Evolutionary conservation across 306 rosid species (phyloP).

Genomic region (Gleditsia sinensis): DNA sequence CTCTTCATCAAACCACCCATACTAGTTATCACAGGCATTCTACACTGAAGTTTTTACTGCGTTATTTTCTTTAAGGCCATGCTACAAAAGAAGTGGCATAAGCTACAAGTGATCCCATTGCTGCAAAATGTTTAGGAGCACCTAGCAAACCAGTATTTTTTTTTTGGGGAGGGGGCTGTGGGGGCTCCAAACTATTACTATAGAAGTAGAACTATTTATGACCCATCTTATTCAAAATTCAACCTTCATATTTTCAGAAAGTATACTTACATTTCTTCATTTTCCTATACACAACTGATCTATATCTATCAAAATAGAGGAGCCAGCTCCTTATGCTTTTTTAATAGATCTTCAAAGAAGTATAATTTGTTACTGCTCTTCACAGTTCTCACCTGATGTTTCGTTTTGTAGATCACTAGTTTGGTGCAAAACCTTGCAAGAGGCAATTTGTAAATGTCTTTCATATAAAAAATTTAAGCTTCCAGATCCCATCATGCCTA

Average conservation of each 20-base stretch:
- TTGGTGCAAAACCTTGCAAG: not conserved
- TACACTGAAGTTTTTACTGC: not conserved
- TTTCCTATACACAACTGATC: too few relatives aligned
- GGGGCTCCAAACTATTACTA: constrained; percentile 5
- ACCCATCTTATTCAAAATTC: not conserved
- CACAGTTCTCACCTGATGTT: not conserved
- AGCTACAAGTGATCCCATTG: constrained; percentile 12
- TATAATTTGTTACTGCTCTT: not conserved
- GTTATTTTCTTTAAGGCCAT: not conserved
- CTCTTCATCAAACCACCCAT: constrained; percentile 4
- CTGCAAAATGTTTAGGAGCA: not conserved
- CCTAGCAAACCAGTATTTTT: not conserved
- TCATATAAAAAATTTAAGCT: not conserved
- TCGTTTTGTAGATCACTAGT: not conserved
- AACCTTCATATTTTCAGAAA: not conserved
- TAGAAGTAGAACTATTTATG: not conserved
- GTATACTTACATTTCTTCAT: too few relatives aligned
- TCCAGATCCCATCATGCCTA: not conserved
- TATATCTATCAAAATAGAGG: too few relatives aligned
- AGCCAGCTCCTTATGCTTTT: not conserved
- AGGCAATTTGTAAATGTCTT: not conserved
- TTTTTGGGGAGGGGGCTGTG: too few relatives aligned
- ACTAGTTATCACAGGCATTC: not conserved
- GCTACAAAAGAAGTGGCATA: not conserved
- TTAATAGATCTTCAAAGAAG: not conserved